A percentile compares a stretch with the other conserved stretches of the same genome.
phyloP scores from a whole-genome alignment of 179 eudicot species.

The Vitellaria paradoxa region DNA sequence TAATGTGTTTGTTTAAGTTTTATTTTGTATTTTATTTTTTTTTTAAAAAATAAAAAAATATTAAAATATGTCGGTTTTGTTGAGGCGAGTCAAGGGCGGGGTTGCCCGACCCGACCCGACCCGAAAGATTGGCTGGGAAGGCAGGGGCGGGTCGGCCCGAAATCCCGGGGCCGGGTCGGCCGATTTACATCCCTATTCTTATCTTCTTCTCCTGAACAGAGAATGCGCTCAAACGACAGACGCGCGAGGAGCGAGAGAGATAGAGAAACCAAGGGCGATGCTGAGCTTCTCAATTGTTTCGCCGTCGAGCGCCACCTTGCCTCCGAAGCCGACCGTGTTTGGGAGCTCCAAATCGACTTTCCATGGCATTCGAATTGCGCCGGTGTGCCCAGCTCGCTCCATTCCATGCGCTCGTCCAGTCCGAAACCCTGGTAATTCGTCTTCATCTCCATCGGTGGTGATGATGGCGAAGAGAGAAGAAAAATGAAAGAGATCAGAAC shows the following conservation, averaged over 20 bases:
- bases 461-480: constrained; percentile 79
- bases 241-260: not conserved
- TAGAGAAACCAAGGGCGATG: constrained; percentile 23
- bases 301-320: constrained; percentile 25
- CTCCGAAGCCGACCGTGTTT: constrained; percentile 25
- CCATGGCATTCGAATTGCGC: constrained; percentile 54
- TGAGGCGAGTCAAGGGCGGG: too few relatives aligned
- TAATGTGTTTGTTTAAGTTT: too few relatives aligned
- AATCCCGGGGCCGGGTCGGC: too few relatives aligned
- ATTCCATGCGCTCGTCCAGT: constrained; percentile 7
- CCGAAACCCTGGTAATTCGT: constrained; percentile 9
- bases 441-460: constrained; percentile 32
- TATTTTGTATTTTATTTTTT: too few relatives aligned
- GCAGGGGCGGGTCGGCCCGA: too few relatives aligned
- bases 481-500: constrained; percentile 67
- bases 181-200: too few relatives aligned
- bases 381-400: constrained; percentile 16
- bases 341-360: constrained; percentile 41
- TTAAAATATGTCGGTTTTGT: too few relatives aligned
- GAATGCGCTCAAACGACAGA: too few relatives aligned
- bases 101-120: too few relatives aligned
- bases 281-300: constrained; percentile 29
- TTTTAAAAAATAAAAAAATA: too few relatives aligned
- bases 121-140: too few relatives aligned
- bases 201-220: too few relatives aligned